Evolutionary conservation across 192 early-diverging fungal species (phyloP).

Genomic region (Coemansia sp.): DNA sequence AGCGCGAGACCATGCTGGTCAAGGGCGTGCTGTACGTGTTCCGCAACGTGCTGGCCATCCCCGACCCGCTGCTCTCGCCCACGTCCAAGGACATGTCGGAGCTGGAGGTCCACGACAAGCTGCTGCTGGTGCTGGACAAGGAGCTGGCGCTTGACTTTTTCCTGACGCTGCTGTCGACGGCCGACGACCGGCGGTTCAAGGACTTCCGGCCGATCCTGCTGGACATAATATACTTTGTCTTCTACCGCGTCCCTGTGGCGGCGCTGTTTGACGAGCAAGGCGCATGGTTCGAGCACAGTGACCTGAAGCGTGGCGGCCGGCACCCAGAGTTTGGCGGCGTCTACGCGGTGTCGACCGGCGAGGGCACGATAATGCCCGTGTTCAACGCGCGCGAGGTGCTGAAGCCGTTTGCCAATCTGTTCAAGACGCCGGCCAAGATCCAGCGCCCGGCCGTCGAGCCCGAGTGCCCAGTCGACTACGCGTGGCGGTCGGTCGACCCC

Average conservation of each 20-base stretch:
- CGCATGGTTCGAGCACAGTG: conserved; percentile 19
- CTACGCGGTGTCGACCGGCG: conserved; percentile 52
- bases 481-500: conserved; percentile 31
- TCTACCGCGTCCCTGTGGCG: conserved; percentile 40
- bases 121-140: conserved; percentile 56
- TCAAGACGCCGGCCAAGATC: conserved; percentile 13
- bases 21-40: conserved; percentile 66
- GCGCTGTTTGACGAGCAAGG: conserved; percentile 27
- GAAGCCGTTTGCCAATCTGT: conserved; percentile 42
- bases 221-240: conserved; percentile 48
- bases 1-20: conserved; percentile 37
- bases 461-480: conserved; percentile 16
- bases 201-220: conserved; percentile 34
- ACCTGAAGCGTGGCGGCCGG: conserved; percentile 29
- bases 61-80: conserved; percentile 61
- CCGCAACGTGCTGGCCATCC: conserved; percentile 77
- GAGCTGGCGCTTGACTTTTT: conserved; percentile 64
- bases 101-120: conserved; percentile 63
- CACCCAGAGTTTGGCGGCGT: conserved; percentile 71
- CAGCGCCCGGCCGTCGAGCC: conserved; percentile 14
- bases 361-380: conserved; percentile 45
- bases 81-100: conserved; percentile 55
- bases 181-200: conserved; percentile 54
- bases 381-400: conserved; percentile 38
- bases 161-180: conserved; percentile 65